phyloP scores from a whole-genome alignment of 805 yeast species.

The Geotrichum ghanense region DNA sequence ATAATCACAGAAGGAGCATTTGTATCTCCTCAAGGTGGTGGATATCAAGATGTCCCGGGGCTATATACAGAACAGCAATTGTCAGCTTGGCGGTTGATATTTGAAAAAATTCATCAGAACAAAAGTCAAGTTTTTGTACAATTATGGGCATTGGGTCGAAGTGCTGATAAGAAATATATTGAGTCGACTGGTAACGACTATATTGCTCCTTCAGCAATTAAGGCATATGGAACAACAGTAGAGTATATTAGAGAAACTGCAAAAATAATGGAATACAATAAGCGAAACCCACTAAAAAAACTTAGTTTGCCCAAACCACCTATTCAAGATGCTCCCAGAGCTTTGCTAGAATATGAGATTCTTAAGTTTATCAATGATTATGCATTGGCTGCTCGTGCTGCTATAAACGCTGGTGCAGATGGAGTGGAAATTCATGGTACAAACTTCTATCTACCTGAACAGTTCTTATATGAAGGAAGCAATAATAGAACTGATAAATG shows the following conservation, averaged over 20 bases:
- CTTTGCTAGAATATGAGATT: constrained; percentile 30
- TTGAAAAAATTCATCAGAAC: constrained; percentile 33
- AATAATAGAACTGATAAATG: constrained; percentile 47
- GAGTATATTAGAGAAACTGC: too few relatives aligned
- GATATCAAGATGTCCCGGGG: constrained; percentile 27
- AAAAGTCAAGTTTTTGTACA: too few relatives aligned
- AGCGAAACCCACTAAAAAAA: too few relatives aligned
- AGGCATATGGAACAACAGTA: too few relatives aligned
- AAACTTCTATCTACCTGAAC: constrained; percentile 42
- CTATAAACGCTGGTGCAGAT: constrained; percentile 45
- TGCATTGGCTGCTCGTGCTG: constrained; percentile 38
- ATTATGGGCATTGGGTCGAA: constrained; percentile 39
- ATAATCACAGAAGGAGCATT: constrained; percentile 51
- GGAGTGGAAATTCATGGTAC: constrained; percentile 59
- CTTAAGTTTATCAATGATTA: constrained; percentile 31
- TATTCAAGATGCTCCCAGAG: constrained; percentile 17
- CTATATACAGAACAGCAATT: constrained; percentile 69
- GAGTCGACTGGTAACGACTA: constrained; percentile 7
- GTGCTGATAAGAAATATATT: background rate
- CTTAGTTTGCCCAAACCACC: too few relatives aligned
- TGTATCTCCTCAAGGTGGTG: constrained; percentile 33
- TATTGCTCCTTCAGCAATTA: constrained; percentile 9
- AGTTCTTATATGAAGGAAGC: constrained; percentile 33
- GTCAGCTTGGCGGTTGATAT: constrained; percentile 60
- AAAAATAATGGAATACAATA: too few relatives aligned